Conservation (phyloP, 129 eudicot genomes). For the Tagetes patula region DNA sequence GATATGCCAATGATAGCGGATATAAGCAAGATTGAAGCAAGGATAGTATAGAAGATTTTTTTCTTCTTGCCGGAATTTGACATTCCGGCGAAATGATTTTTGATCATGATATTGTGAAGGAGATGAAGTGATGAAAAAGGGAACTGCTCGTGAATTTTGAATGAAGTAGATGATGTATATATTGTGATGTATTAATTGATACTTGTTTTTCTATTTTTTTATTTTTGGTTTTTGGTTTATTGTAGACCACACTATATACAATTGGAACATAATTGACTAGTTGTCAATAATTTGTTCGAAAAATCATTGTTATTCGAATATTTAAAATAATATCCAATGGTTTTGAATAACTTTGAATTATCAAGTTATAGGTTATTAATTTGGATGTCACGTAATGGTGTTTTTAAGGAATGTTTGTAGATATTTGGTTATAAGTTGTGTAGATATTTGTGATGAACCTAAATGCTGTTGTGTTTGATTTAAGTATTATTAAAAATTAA, state of each 20-base stretch:
- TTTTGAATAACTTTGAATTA: not conserved
- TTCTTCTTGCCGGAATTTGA: conserved; percentile 41
- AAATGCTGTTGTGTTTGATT: not conserved
- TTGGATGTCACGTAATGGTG: not conserved
- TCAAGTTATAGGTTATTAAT: not conserved
- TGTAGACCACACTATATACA: conserved; percentile 1
- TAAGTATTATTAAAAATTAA: too few relatives aligned
- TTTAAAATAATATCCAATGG: not conserved
- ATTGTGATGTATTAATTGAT: conserved; percentile 12
- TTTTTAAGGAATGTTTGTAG: not conserved
- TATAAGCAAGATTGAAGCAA: conserved; percentile 38
- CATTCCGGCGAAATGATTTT: conserved; percentile 43
- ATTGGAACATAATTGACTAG: not conserved
- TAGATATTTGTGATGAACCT: not conserved
- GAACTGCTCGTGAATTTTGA: not conserved
- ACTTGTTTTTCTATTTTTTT: not conserved
- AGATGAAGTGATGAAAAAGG: conserved; percentile 15
- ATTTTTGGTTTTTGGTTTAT: not conserved
- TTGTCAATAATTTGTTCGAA: not conserved
- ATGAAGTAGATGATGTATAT: not conserved
- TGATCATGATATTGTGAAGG: conserved; percentile 22
- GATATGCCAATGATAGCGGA: conserved; percentile 31
- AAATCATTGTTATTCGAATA: not conserved
- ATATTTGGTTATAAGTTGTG: not conserved
- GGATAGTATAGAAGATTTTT: conserved; percentile 31